Conservation (phyloP, 441 rosid genomes). For the Populus tomentosa region DNA sequence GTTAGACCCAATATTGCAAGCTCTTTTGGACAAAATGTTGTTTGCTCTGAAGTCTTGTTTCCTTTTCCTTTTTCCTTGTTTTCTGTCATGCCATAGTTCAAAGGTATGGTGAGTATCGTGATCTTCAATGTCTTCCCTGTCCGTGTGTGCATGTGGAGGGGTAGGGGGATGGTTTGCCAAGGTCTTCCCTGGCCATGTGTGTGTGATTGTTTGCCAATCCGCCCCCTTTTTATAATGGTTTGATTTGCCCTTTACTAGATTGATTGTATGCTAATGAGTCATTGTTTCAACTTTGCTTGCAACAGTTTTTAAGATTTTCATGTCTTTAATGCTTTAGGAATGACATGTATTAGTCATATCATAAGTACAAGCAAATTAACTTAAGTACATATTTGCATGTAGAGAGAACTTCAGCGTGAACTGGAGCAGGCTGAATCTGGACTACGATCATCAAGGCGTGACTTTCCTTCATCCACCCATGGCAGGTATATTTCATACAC, state of each 20-base stretch:
- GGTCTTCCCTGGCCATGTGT: not conserved
- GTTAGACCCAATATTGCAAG: not conserved
- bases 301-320: not conserved
- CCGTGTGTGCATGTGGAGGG: not conserved
- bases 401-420: constrained; percentile 92
- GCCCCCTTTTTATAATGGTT: not conserved
- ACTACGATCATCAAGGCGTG: constrained; percentile 62
- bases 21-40: not conserved
- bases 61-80: not conserved
- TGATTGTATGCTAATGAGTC: not conserved
- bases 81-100: not conserved
- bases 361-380: not conserved
- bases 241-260: not conserved
- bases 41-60: not conserved
- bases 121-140: not conserved
- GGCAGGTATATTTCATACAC: constrained; percentile 34
- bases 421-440: constrained; percentile 86
- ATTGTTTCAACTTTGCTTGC: not conserved
- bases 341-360: not conserved
- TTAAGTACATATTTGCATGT: constrained; percentile 11
- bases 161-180: not conserved
- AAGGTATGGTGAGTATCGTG: not conserved
- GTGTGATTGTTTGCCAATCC: not conserved
- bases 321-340: not conserved
- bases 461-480: constrained; percentile 52